Evolutionary conservation across 2,329 filamentous ascomycete species (phyloP).

Genomic region (Graphilbum sp.): DNA sequence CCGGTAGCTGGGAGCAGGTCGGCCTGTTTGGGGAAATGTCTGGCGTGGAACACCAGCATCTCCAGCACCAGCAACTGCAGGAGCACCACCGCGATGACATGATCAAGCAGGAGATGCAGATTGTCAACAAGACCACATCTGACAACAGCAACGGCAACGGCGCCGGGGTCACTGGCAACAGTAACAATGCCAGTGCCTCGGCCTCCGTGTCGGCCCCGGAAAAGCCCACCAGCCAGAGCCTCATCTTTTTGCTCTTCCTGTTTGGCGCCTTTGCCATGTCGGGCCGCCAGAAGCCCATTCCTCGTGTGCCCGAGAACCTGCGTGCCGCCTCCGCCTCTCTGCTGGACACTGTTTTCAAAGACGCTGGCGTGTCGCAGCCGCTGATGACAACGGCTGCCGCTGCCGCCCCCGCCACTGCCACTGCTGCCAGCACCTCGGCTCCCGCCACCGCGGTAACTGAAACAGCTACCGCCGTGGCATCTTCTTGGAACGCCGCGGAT

Average conservation of each 20-base stretch:
- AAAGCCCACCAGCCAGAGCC: constrained; percentile 56
- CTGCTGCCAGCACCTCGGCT: not conserved
- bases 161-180: not conserved
- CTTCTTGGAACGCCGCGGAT: constrained; percentile 12
- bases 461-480: not conserved
- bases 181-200: constrained; percentile 24
- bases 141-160: no score
- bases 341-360: constrained; percentile 67
- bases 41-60: constrained; percentile 30
- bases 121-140: no score
- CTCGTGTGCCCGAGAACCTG: constrained; percentile 65
- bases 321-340: constrained; percentile 62
- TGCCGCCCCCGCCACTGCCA: not conserved
- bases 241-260: constrained; percentile 90
- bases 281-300: constrained; percentile 61
- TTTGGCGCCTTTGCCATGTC: constrained; percentile 93
- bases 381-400: not conserved
- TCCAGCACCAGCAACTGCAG: constrained; percentile 4
- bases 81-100: constrained; percentile 18
- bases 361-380: constrained; percentile 44
- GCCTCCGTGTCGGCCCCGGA: constrained; percentile 30
- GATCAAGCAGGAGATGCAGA: constrained; percentile 40
- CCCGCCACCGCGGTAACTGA: not conserved
- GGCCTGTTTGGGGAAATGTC: constrained; percentile 59
- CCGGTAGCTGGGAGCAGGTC: constrained; percentile 59